phyloP scores from a whole-genome alignment of 257 asterid species.

The Solanum rostratum region DNA sequence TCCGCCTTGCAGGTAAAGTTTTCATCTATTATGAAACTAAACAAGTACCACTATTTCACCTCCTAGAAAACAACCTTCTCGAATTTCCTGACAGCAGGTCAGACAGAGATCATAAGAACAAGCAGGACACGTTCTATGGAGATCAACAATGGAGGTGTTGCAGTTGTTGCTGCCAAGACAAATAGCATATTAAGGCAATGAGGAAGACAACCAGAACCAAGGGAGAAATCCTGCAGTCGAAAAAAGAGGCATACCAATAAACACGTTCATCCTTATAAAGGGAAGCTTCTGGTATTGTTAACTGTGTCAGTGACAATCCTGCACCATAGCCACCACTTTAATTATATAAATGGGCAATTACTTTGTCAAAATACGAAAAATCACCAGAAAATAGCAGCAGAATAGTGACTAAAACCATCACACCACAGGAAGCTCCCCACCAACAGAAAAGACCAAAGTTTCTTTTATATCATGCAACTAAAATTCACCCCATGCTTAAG shows the following conservation, averaged over 20 bases:
- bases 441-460: neutral
- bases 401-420: neutral
- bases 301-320: conserved; percentile 25
- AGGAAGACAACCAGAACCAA: neutral
- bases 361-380: neutral
- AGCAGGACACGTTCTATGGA: conserved; percentile 46
- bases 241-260: conserved; percentile 28
- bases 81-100: conserved; percentile 48
- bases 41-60: conserved; percentile 11
- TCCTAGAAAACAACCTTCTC: conserved; percentile 33
- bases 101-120: conserved; percentile 61
- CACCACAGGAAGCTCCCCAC: neutral
- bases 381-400: neutral
- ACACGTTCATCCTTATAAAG: conserved; percentile 30
- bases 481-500: neutral
- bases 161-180: conserved; percentile 43
- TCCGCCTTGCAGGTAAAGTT: conserved; percentile 19
- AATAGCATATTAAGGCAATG: neutral
- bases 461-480: neutral
- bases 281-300: conserved; percentile 17
- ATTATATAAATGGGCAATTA: neutral
- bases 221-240: neutral
- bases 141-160: conserved; percentile 49
- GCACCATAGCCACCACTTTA: conserved; percentile 3
- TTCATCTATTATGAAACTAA: conserved; percentile 5